Evolutionary conservation across 805 yeast genomes (phyloP).

Genomic region (Schwanniomyces sp.): DNA sequence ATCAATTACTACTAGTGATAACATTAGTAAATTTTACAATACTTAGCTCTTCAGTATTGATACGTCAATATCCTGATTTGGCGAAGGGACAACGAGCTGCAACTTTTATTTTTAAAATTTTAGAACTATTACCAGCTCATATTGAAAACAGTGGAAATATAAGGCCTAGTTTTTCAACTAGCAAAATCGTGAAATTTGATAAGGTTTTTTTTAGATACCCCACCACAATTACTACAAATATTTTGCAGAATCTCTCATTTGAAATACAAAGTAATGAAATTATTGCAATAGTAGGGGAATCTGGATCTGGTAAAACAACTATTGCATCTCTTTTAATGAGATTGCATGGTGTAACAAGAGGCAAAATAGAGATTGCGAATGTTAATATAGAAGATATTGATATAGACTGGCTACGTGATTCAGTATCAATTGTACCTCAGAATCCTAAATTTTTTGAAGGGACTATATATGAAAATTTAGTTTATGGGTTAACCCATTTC

Average conservation of each 20-base stretch:
- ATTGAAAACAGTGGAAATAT: slow-evolving; percentile 37
- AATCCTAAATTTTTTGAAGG: slow-evolving; percentile 72
- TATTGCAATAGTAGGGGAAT: slow-evolving; percentile 75
- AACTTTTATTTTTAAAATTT: slow-evolving; percentile 43
- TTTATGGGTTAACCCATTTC: slow-evolving; percentile 50
- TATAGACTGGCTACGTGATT: slow-evolving; percentile 47
- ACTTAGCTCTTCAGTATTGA: slow-evolving; percentile 56
- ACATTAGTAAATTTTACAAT: slow-evolving; percentile 74
- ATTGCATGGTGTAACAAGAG: slow-evolving; percentile 44
- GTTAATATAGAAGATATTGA: slow-evolving; percentile 48
- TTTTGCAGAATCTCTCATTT: slow-evolving; percentile 46
- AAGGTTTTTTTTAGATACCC: slow-evolving; percentile 51
- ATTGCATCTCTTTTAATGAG: slow-evolving; percentile 56
- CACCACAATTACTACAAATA: slow-evolving; percentile 4
- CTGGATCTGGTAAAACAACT: slow-evolving; percentile 94
- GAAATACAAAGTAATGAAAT: slow-evolving; percentile 46
- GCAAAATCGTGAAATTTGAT: slow-evolving; percentile 36
- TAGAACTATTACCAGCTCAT: slow-evolving; percentile 29
- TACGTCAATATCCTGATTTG: slow-evolving; percentile 74
- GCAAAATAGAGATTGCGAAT: slow-evolving; percentile 46
- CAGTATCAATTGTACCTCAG: slow-evolving; percentile 75
- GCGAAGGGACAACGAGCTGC: slow-evolving; percentile 79
- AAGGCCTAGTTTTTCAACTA: slow-evolving; percentile 18
- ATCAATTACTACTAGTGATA: slow-evolving; percentile 66
- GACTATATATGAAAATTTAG: slow-evolving; percentile 65